A percentile compares a stretch with the other conserved stretches of the same genome.
These are phyloP conservation scores for Dipodascopsis uninucleata DNA, from an alignment of 805 yeast genomes.

Conservation along the genomic window DNA sequence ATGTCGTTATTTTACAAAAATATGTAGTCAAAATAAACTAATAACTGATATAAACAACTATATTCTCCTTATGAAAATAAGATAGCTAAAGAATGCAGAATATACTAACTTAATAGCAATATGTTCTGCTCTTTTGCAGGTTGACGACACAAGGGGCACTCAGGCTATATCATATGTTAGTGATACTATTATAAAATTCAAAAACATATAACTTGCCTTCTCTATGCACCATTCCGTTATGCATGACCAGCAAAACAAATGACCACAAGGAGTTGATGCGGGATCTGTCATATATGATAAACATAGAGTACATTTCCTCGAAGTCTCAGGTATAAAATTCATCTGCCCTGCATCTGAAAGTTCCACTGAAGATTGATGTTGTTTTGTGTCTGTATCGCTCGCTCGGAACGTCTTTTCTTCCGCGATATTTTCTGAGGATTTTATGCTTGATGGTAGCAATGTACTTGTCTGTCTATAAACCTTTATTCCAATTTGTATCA, in stretches of 20 bases:
- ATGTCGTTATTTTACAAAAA: no score
- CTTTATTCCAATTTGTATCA: conserved; percentile 31
- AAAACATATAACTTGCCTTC: conserved; percentile 32
- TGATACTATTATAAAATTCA: not conserved
- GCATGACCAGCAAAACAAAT: conserved; percentile 89
- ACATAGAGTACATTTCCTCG: conserved; percentile 82
- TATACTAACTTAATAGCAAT: conserved; percentile 48
- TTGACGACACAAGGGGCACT: conserved; percentile 89
- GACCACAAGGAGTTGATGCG: conserved; percentile 86
- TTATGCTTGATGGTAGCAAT: conserved; percentile 1
- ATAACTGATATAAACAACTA: no score
- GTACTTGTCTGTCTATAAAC: conserved; percentile 5
- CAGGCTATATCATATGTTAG: conserved; percentile 43
- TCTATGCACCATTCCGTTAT: conserved; percentile 87
- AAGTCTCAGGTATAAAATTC: conserved; percentile 66
- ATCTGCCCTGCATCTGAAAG: conserved; percentile 55
- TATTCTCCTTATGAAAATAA: no score
- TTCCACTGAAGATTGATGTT: conserved; percentile 39
- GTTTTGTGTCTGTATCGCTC: conserved; percentile 12
- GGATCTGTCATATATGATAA: conserved; percentile 77
- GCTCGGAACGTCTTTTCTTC: conserved; percentile 19
- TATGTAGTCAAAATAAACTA: no score
- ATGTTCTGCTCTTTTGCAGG: conserved; percentile 58
- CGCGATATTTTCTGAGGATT: conserved; percentile 1
- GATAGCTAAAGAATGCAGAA: no score